Base-by-base conservation (phyloP, 805 yeast species). In the Metschnikowia colocasiae region DNA sequence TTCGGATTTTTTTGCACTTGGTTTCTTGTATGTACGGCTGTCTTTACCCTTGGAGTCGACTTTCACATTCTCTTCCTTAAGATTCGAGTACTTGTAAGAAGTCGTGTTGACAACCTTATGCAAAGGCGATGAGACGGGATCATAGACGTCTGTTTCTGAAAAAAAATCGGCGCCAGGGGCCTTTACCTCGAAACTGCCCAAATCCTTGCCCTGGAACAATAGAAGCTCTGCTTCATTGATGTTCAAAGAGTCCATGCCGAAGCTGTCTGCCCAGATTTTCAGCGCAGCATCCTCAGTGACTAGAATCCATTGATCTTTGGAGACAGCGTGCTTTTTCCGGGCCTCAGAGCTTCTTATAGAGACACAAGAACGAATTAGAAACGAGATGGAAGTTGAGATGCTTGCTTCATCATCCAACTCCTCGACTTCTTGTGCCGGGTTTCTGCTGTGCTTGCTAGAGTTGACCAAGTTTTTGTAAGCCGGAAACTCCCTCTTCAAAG, bases 211-310 rank as follows among this genome's bases (percentile, higher is more conserved):
- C 43, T 64, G 64, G 52, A 65, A 73, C 47, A 65, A 68, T 40
- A 62, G 59, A 40, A 67, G 62, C 50, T 79, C 81, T 1, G 80
- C 80, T 54, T 79, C 79, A 47, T 73, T 73, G 48, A 82, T 64
- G 54, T 74, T 68, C 62, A 80, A 53, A 53, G 82, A 74, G 40
- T 72, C 69, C 54, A 85, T 60, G n/a, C 81, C 75, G 56, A 70
- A 73, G 61, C 85, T 66, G 50, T 65, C 62, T 40, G 78, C 68
- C 88, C 87, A 75, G 36, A 75, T 70, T 47, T 67, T 65, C 13
- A 81, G 74, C 3, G 73, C 68, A 2, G 73, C 58, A 54, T 83
- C 87, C 59, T 85, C 92, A 4, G 87, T 76, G 5, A 84, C 71
- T 20, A 83, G 62, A 20, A 69, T 66, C 90, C 90, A 85, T 30